phyloP scores from a whole-genome alignment of 208 protist genomes.

The Crithidia expoeki region DNA sequence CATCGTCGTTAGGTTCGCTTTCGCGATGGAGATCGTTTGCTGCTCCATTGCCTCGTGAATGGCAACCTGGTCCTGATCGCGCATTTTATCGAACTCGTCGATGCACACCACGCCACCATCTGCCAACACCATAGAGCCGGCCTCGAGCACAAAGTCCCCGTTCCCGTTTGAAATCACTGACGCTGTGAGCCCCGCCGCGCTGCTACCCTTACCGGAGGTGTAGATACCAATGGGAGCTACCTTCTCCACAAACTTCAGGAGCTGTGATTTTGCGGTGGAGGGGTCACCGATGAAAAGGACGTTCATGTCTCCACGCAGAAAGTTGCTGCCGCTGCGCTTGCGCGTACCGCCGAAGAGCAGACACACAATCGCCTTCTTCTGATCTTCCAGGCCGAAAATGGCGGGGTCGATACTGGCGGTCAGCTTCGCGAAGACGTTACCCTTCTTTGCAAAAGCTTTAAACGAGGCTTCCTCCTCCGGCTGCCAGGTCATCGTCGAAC shows the following conservation, averaged over 20 bases:
- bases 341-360: conserved; percentile 98
- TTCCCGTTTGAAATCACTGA: conserved; percentile 92
- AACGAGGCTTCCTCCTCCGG: conserved; percentile 90
- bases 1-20: conserved; percentile 99
- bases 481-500: conserved; percentile 80
- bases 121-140: conserved; percentile 99
- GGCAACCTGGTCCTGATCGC: conserved; percentile 97
- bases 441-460: conserved; percentile 84
- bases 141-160: conserved; percentile 99
- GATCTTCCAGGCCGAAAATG: conserved; percentile 98
- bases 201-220: conserved; percentile 99
- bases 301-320: conserved; percentile 99
- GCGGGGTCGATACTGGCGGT: conserved; percentile 96
- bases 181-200: conserved; percentile 98
- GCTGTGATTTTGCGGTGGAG: conserved; percentile 99
- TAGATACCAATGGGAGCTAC: conserved; percentile 98
- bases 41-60: conserved; percentile 99
- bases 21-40: conserved; percentile 99
- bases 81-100: conserved; percentile 99
- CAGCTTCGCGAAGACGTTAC: conserved; percentile 95
- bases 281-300: conserved; percentile 99
- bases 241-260: conserved; percentile 98
- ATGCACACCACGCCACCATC: conserved; percentile 99
- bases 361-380: conserved; percentile 96
- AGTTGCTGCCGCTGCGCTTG: conserved; percentile 97